phyloP scores from a whole-genome alignment of 768 basidiomycete species.

The Psilocybe subaeruginosa region DNA sequence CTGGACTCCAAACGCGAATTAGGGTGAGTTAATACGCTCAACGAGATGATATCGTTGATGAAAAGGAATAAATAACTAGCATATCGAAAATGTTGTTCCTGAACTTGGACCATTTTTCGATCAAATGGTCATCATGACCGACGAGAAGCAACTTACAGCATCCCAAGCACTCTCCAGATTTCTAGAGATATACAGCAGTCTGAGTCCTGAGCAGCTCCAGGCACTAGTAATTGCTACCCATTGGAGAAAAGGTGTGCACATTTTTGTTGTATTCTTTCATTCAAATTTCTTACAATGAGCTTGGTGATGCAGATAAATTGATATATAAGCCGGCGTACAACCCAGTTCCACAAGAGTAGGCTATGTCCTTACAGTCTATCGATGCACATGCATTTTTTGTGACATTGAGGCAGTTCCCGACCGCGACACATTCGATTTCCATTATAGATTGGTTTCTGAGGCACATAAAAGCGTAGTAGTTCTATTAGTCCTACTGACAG shows the following conservation, averaged over 20 bases:
- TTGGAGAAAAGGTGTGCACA: neutral
- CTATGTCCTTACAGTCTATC: too few species aligned
- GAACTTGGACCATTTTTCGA: neutral
- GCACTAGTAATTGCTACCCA: neutral
- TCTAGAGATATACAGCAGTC: neutral
- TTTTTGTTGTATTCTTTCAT: too few species aligned
- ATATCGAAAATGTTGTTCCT: neutral
- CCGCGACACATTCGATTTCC: too few species aligned
- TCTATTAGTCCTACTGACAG: too few species aligned
- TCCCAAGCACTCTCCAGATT: neutral
- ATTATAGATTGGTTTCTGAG: too few species aligned
- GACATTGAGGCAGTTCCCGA: too few species aligned
- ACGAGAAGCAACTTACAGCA: neutral
- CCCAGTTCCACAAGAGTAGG: too few species aligned
- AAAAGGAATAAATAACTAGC: neutral
- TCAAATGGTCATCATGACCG: neutral
- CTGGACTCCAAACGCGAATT: neutral
- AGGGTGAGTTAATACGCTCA: neutral
- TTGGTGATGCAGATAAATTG: too few species aligned
- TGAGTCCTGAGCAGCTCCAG: neutral
- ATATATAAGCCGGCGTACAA: too few species aligned
- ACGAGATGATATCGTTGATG: neutral
- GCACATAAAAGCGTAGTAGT: too few species aligned
- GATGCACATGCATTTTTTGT: too few species aligned
- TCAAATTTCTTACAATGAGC: too few species aligned